These are phyloP conservation scores for Exserohilum rostratum DNA, from an alignment of 2,329 filamentous ascomycete species.

Conservation along the genomic window DNA sequence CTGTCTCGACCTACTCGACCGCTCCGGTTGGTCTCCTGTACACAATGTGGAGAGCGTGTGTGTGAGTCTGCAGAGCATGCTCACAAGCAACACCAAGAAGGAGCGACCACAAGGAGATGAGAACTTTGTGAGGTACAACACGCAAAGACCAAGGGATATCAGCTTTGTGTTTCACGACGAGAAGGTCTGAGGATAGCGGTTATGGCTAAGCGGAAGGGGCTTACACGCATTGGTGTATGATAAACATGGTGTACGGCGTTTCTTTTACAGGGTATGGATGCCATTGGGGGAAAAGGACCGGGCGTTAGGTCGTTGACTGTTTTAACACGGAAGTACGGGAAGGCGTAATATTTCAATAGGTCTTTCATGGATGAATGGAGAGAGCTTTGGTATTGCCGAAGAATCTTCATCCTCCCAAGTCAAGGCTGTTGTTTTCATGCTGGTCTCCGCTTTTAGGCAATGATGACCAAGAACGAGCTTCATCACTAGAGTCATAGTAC, in stretches of 20 bases:
- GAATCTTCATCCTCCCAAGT: background rate
- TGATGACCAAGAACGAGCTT: too few relatives aligned
- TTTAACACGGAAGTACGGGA: background rate
- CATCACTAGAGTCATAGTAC: too few relatives aligned
- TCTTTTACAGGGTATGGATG: background rate
- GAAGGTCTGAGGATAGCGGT: slow-evolving; percentile 50
- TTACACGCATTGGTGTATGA: background rate
- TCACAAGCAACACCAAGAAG: slow-evolving; percentile 91
- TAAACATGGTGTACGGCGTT: slow-evolving; percentile 1
- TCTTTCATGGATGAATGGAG: background rate
- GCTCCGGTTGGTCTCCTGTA: slow-evolving; percentile 91
- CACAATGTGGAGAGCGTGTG: slow-evolving; percentile 97
- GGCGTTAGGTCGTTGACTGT: background rate
- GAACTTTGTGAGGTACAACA: slow-evolving; percentile 83
- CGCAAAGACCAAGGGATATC: slow-evolving; percentile 82
- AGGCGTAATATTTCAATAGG: too few relatives aligned
- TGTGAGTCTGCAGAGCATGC: slow-evolving; percentile 97
- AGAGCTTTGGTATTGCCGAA: background rate
- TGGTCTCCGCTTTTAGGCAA: too few relatives aligned
- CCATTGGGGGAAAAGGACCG: background rate
- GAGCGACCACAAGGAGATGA: slow-evolving; percentile 90
- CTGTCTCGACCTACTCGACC: slow-evolving; percentile 88
- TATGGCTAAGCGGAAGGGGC: background rate
- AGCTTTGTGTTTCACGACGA: slow-evolving; percentile 95
- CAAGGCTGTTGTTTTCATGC: background rate